These are phyloP conservation scores for Theobroma cacao DNA, from an alignment of 345 rosid genomes.

Conservation along the genomic window DNA sequence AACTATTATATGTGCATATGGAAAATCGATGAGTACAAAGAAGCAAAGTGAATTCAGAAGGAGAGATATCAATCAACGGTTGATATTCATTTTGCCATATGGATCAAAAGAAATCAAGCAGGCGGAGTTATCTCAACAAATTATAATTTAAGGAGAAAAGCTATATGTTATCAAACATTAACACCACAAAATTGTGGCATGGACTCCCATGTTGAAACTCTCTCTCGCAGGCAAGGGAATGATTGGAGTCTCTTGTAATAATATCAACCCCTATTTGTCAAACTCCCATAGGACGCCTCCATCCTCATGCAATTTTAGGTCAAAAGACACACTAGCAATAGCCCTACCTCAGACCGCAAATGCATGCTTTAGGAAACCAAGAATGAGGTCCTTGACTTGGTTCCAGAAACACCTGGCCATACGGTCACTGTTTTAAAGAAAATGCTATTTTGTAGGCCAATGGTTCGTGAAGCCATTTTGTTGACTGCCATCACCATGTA, in stretches of 20 bases:
- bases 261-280: slow-evolving; percentile 35
- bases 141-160: neutral
- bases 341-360: neutral
- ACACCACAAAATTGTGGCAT: neutral
- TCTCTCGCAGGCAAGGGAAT: neutral
- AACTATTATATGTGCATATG: neutral
- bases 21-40: neutral
- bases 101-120: neutral
- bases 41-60: neutral
- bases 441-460: neutral
- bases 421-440: neutral
- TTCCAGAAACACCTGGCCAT: neutral
- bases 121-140: neutral
- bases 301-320: slow-evolving; percentile 43
- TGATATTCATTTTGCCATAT: neutral
- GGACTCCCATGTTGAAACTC: neutral
- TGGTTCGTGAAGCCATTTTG: too few relatives aligned
- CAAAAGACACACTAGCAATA: neutral
- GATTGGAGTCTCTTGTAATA: neutral
- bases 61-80: neutral
- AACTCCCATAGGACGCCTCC: slow-evolving; percentile 64
- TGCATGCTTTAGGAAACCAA: neutral
- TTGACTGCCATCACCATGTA: neutral
- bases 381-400: neutral
- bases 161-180: neutral